phyloP scores from a whole-genome alignment of 1,284 basidiomycete genomes.

The Puccinia novopanici region DNA sequence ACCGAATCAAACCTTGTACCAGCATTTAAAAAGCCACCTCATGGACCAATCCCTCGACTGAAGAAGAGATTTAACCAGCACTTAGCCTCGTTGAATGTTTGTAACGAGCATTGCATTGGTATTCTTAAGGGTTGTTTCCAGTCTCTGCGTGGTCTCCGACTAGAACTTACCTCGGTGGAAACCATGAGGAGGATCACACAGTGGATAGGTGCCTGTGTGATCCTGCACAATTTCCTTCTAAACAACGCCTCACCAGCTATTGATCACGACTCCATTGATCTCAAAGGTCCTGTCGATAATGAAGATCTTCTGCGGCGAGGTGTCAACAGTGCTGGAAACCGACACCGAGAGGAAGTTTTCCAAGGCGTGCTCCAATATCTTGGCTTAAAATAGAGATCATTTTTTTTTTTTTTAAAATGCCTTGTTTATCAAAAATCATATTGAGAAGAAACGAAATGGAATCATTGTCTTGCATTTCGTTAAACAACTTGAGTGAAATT shows the following conservation, averaged over 20 bases:
- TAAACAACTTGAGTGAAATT: too few relatives aligned
- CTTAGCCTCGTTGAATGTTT: not conserved
- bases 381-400: too few relatives aligned
- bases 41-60: not conserved
- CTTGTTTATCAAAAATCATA: too few relatives aligned
- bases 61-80: constrained; percentile 7
- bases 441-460: too few relatives aligned
- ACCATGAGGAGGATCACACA: not conserved
- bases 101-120: constrained; percentile 9
- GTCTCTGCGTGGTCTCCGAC: not conserved
- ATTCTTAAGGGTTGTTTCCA: not conserved
- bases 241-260: not conserved
- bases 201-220: not conserved
- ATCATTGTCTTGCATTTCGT: too few relatives aligned
- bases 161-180: not conserved
- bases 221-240: not conserved
- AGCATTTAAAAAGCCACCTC: not conserved
- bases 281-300: not conserved
- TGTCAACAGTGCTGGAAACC: not conserved
- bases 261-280: not conserved
- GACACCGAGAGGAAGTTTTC: not conserved
- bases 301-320: not conserved
- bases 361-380: not conserved
- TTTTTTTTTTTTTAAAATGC: too few relatives aligned
- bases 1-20: not conserved